These are phyloP conservation scores for Aspergillus bertholletiae DNA, from an alignment of 495 filamentous ascomycete species.

Conservation along the genomic window DNA sequence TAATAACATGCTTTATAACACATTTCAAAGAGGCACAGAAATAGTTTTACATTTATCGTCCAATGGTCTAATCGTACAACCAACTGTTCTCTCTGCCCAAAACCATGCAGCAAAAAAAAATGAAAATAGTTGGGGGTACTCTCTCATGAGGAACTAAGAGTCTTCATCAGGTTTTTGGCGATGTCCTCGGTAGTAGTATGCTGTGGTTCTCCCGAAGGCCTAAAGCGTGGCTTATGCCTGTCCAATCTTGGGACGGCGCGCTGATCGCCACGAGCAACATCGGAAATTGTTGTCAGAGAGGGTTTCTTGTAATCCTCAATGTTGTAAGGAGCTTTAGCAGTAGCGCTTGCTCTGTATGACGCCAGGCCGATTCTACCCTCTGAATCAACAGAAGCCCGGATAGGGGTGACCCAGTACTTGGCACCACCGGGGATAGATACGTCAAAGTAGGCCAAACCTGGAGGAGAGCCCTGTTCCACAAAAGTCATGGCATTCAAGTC, in stretches of 20 bases:
- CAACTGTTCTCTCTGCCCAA: constrained; percentile 20
- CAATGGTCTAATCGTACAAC: constrained; percentile 40
- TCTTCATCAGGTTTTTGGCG: constrained; percentile 32
- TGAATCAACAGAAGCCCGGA: constrained; percentile 53
- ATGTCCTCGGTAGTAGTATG: constrained; percentile 25
- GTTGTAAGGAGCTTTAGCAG: constrained; percentile 48
- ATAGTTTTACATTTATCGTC: constrained; percentile 31
- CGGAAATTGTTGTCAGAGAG: constrained; percentile 19
- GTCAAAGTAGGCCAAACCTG: constrained; percentile 50
- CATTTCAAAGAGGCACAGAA: constrained; percentile 22
- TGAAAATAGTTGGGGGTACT: background rate
- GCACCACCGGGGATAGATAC: constrained; percentile 59
- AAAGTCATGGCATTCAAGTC: constrained; percentile 51
- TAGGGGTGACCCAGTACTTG: constrained; percentile 61
- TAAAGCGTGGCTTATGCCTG: constrained; percentile 16
- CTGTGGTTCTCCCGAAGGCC: background rate
- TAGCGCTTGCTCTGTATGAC: constrained; percentile 40
- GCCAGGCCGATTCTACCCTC: constrained; percentile 54
- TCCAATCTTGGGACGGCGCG: constrained; percentile 34
- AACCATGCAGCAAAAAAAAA: constrained; percentile 10
- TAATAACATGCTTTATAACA: constrained; percentile 29
- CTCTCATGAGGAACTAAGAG: constrained; percentile 11
- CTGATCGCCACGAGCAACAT: constrained; percentile 22
- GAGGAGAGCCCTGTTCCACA: constrained; percentile 28
- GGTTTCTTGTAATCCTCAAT: constrained; percentile 35